Evolutionary conservation across 148 eudicot species (phyloP), one percentile per base, ranked within the genome.

Genomic region (Rhododendron henanense): DNA sequence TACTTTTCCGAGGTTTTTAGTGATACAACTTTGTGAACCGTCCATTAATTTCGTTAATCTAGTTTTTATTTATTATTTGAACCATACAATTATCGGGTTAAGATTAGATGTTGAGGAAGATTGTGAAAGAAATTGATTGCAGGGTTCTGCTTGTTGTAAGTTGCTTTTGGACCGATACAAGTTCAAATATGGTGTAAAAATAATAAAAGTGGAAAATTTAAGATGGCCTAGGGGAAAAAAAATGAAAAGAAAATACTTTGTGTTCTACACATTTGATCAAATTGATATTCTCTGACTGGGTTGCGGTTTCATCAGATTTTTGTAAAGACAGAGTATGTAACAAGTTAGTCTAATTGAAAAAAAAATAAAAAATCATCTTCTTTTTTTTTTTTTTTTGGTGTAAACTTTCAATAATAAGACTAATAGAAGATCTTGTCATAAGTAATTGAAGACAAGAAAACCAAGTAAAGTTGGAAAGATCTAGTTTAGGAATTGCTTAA

Each of bases 401-500:
- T 41, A 13, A 77, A 78, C 86, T 33, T 33, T 33, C 33, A 18
- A 33, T 4, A 9, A 33, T 4, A 84, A 51, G 81, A 79, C n/a
- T 51, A 51, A 84, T 25, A 59, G 57, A 35, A 57, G 37, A 57
- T 84, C 84, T 51, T 48, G 16, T 15, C 84, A 82, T n/a, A 84
- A 44, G 74, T 78, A 69, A 86, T 74, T 57, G 75, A 71, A 71
- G 78, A 57, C 73, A 23, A 47, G 69, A 74, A 35, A 14, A 55
- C n/a, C 13, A 71, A 90, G 41, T 65, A 44, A 63, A 80, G 77
- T 78, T 86, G 86, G 80, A 51, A n/a, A 75, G 78, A 85, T 80
- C 21, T 81, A 85, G 48, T 35, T 75, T 16, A 48, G 75, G 65
- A 85, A 55, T 90, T 92, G 92, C 94, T 89, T 94, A 81, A 89